These are phyloP conservation scores for Angomonas deanei DNA, from an alignment of 208 protist species.

Conservation along the genomic window DNA sequence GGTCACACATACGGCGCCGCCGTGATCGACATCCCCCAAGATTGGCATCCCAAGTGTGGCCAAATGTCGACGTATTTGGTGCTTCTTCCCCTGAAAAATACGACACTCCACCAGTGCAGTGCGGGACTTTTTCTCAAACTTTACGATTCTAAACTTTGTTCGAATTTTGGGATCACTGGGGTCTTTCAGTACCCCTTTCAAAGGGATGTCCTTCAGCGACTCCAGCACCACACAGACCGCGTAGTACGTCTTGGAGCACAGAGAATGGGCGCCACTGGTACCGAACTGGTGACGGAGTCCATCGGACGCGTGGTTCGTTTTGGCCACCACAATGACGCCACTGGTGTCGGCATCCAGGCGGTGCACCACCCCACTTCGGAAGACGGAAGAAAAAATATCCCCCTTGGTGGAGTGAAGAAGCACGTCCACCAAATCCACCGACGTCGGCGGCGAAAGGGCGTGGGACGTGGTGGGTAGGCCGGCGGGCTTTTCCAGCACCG, in stretches of 20 bases:
- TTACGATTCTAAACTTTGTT: conserved; percentile 54
- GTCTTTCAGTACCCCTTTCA: conserved; percentile 42
- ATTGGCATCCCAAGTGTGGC: conserved; percentile 64
- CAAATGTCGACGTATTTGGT: conserved; percentile 81
- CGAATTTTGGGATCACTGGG: conserved; percentile 40
- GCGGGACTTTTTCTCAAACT: conserved; percentile 36
- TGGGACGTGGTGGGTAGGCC: conserved; percentile 68
- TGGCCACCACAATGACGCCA: conserved; percentile 68
- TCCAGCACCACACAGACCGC: conserved; percentile 77
- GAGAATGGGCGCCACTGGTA: conserved; percentile 55
- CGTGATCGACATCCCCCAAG: conserved; percentile 76
- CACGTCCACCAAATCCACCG: conserved; percentile 15
- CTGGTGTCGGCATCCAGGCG: conserved; percentile 75
- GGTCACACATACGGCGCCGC: conserved; percentile 53
- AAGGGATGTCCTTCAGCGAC: conserved; percentile 33
- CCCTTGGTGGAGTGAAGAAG: neutral
- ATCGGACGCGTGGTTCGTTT: conserved; percentile 36
- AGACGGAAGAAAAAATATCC: conserved; percentile 14
- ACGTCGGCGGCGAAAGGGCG: conserved; percentile 51
- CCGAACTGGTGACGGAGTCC: conserved; percentile 79
- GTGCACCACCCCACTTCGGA: conserved; percentile 77
- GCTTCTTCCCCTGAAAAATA: conserved; percentile 82
- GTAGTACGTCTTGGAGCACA: conserved; percentile 59
- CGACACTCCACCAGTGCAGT: conserved; percentile 70
- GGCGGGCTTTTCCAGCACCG: conserved; percentile 72